phyloP scores from a whole-genome alignment of 179 eudicot genomes.

The Patellifolia procumbens region DNA sequence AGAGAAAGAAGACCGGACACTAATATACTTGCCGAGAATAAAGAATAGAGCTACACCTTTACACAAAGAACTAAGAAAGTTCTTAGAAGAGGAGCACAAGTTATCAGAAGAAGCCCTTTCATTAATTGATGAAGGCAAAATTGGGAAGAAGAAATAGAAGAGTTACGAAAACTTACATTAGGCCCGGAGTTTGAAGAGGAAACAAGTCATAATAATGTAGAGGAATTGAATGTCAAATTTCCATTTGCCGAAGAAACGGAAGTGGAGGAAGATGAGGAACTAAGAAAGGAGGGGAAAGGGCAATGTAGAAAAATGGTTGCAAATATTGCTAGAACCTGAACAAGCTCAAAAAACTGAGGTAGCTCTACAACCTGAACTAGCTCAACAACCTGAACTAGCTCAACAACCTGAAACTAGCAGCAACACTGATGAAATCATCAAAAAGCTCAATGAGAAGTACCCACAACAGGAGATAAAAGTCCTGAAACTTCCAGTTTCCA shows the following conservation, averaged over 20 bases:
- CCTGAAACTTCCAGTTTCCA: conserved; percentile 16
- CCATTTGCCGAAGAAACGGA: conserved; percentile 42
- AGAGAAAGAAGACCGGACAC: conserved; percentile 42
- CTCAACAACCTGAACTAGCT: conserved; percentile 15
- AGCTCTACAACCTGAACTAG: conserved; percentile 23
- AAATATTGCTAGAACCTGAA: conserved; percentile 53
- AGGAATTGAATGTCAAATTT: conserved; percentile 32
- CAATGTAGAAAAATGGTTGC: conserved; percentile 87
- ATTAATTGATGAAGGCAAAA: conserved; percentile 34
- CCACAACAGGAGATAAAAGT: conserved; percentile 44
- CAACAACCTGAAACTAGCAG: conserved; percentile 25
- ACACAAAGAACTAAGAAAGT: conserved; percentile 74
- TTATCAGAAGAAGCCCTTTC: conserved; percentile 57
- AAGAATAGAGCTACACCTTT: conserved; percentile 21
- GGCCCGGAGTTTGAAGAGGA: conserved; percentile 19
- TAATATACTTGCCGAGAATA: conserved; percentile 39
- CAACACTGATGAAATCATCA: conserved; percentile 46
- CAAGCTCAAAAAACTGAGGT: conserved; percentile 22
- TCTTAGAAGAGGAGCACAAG: conserved; percentile 79
- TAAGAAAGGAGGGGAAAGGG: conserved; percentile 78
- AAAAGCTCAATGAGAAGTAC: conserved; percentile 45
- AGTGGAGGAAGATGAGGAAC: conserved; percentile 63
- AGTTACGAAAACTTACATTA: conserved; percentile 9
- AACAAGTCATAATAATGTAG: conserved; percentile 21
- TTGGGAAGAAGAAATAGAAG: conserved; percentile 32